Base-by-base conservation (phyloP, 108 stramenopile species). In the Nitzschia inconspicua region DNA sequence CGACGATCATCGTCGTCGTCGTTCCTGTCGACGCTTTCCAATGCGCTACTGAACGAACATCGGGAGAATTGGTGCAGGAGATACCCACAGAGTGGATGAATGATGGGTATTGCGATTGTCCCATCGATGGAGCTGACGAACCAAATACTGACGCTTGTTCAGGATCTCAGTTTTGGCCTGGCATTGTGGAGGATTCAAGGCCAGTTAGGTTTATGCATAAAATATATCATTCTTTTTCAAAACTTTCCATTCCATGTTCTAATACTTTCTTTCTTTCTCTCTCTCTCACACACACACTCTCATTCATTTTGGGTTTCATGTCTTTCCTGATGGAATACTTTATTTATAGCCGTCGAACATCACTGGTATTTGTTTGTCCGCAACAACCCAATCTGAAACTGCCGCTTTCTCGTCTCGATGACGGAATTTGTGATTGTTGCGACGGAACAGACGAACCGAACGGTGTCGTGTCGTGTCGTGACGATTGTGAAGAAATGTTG, bases 401-500 rank as follows among this genome's bases (percentile, higher is more conserved):
- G 13, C 82, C 84, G 8, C 39, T 54, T 0, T 83, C 82, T 1
- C 48, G 81, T n/a, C 6, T 91, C 24, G 36, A 84, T 47, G 89
- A 91, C 62, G 89, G 86, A 4, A 82, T 87, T 59, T 91, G 89
- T 57, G 89, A 91, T 73, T 91, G 89, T 55, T 88, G 86, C 60
- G 82, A 85, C 63, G 89, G 85, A 19, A 64, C 72, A 52, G 89
- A 90, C 58, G 86, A 87, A 72, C 29, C 13, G 9, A 28, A 0
- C 25, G 22, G 0, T 6, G 14, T 47, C 4, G 20, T 35, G 2
- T 5, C 29, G 23, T 91, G 89, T 60, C 37, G 47, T 0, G 78
- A 91, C 60, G 65, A 44, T 47, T 91, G 89, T 54, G 80, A 84
- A 14, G 56, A 67, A n/a, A 60, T 86, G 2, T 51, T 85, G 36